A percentile compares a stretch with the other conserved stretches of the same genome.
Evolutionary conservation across 2,329 filamentous ascomycete species (phyloP).

Genomic region (Myrmaecium sp.): DNA sequence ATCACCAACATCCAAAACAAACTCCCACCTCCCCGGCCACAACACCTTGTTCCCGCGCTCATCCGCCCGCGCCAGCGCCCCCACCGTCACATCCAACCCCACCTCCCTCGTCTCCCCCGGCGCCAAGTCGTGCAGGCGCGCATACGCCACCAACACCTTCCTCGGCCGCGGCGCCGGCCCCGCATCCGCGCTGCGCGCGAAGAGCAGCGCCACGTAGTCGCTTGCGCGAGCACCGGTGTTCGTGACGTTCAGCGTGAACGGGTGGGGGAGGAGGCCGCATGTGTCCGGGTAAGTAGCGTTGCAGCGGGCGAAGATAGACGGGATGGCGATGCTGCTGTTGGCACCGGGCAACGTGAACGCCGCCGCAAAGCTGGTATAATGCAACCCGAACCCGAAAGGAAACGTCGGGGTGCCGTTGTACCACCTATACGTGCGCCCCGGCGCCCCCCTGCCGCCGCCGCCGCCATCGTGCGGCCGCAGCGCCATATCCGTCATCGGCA

Average conservation of each 20-base stretch:
- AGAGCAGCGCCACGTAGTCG: constrained; percentile 37
- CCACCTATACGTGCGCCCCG: constrained; percentile 43
- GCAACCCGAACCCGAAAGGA: constrained; percentile 38
- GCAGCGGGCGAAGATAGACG: constrained; percentile 16
- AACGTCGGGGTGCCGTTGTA: constrained; percentile 33
- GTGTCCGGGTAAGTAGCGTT: constrained; percentile 24
- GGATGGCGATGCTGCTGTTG: constrained; percentile 13
- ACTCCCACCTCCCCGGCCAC: constrained; percentile 34
- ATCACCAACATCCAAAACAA: constrained; percentile 11
- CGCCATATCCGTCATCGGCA: constrained; percentile 39
- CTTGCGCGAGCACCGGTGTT: constrained; percentile 32
- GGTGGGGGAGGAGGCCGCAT: constrained; percentile 25
- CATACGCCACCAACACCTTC: constrained; percentile 36
- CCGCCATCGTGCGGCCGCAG: no score
- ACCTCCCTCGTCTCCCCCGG: constrained; percentile 16
- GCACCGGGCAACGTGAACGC: constrained; percentile 6
- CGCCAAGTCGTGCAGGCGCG: constrained; percentile 24
- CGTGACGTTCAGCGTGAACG: constrained; percentile 23
- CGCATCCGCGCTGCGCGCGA: constrained; percentile 30
- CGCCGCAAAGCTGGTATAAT: constrained; percentile 38
- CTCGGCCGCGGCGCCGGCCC: constrained; percentile 34
- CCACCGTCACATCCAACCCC: constrained; percentile 28
- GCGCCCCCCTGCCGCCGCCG: constrained; percentile 21
- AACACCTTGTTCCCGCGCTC: constrained; percentile 33
- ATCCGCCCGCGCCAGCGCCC: constrained; percentile 32